Percentiles rank a stretch among this genome's conserved stretches.
Conservation (phyloP, 2,329 filamentous ascomycete genomes). For the Aspergillus quadrilineatus region DNA sequence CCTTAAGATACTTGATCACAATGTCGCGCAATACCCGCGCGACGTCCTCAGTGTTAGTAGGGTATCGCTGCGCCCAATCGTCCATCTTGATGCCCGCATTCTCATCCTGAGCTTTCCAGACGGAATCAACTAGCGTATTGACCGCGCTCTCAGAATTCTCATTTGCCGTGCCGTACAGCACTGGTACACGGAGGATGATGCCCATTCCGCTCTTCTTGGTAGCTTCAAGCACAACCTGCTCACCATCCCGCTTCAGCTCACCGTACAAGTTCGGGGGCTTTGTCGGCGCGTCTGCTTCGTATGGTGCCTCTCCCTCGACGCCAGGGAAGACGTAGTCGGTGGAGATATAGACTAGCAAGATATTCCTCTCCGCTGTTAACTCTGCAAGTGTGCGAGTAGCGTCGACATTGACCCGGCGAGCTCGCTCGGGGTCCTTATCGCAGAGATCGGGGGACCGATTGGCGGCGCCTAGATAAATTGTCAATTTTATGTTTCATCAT, state of each 20-base stretch:
- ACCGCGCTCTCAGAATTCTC: slow-evolving; percentile 74
- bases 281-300: slow-evolving; percentile 63
- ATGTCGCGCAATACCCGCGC: slow-evolving; percentile 75
- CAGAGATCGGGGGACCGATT: slow-evolving; percentile 87
- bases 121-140: slow-evolving; percentile 73
- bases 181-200: slow-evolving; percentile 74
- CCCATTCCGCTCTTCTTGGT: slow-evolving; percentile 56
- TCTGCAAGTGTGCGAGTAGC: slow-evolving; percentile 67
- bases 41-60: slow-evolving; percentile 86
- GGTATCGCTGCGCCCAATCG: slow-evolving; percentile 79
- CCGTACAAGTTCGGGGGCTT: slow-evolving; percentile 77
- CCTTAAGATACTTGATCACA: slow-evolving; percentile 64
- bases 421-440: slow-evolving; percentile 73
- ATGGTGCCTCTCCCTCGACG: slow-evolving; percentile 79
- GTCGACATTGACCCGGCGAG: slow-evolving; percentile 70
- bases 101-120: slow-evolving; percentile 69
- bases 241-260: slow-evolving; percentile 70
- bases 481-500: slow-evolving; percentile 11
- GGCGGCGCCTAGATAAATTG: slow-evolving; percentile 64
- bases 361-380: slow-evolving; percentile 58
- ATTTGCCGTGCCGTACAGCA: slow-evolving; percentile 77
- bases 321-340: slow-evolving; percentile 78
- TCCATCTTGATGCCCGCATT: slow-evolving; percentile 71
- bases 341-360: slow-evolving; percentile 62
- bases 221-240: slow-evolving; percentile 66